Evolutionary conservation across 1,139 yeast species (phyloP).

Genomic region (Geotrichum citri-aurantii): DNA sequence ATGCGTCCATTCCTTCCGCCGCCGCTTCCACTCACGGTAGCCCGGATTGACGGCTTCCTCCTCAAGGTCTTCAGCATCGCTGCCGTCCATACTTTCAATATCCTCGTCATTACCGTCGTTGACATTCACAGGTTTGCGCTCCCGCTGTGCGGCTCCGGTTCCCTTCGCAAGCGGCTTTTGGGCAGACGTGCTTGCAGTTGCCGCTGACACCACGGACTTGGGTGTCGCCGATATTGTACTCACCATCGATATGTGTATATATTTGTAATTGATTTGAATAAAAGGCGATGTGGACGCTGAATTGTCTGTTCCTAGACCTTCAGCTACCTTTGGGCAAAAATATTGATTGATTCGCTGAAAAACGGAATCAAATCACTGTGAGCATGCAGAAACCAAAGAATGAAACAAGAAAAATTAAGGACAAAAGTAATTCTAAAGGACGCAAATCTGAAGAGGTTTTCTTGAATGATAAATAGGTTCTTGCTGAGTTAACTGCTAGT

Average conservation of each 20-base stretch:
- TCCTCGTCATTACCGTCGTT: conserved; percentile 1
- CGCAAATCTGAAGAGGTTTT: too few relatives aligned
- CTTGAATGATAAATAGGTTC: not conserved
- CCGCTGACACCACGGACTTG: not conserved
- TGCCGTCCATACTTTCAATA: conserved; percentile 5
- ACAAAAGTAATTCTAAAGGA: not conserved
- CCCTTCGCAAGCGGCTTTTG: not conserved
- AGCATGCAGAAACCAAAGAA: not conserved
- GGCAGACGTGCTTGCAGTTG: not conserved
- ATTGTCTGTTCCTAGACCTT: not conserved
- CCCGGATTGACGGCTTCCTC: conserved; percentile 31
- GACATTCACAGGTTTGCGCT: conserved; percentile 5
- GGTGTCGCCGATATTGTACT: not conserved
- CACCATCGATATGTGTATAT: not conserved
- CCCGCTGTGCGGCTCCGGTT: not conserved
- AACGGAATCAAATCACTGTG: not conserved
- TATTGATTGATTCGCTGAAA: not conserved
- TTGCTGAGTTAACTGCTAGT: not conserved
- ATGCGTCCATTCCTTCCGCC: conserved; percentile 29
- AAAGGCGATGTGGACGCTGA: not conserved
- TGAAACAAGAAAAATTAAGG: not conserved
- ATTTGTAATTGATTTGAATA: not conserved
- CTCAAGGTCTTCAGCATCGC: conserved; percentile 22
- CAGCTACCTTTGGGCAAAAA: not conserved
- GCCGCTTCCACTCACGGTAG: conserved; percentile 31